phyloP scores from a whole-genome alignment of 1,284 basidiomycete genomes.

The Leccinum fuscescens region DNA sequence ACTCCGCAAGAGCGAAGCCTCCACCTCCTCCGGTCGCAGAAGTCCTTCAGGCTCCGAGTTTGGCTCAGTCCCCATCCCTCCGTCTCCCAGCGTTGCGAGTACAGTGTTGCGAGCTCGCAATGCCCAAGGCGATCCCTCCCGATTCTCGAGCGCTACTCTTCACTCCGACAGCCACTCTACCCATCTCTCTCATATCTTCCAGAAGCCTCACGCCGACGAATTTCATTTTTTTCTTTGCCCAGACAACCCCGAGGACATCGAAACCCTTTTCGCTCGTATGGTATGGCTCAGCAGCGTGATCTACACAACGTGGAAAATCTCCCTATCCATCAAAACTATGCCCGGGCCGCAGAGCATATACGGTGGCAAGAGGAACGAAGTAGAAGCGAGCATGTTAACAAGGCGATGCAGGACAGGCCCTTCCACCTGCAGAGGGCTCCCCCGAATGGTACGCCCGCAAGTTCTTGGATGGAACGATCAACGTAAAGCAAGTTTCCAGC shows the following conservation, averaged over 20 bases:
- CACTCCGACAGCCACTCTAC: slow-evolving; percentile 53
- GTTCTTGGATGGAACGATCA: slow-evolving; percentile 86
- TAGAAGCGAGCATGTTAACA: slow-evolving; percentile 58
- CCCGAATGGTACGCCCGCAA: slow-evolving; percentile 90
- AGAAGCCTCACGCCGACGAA: slow-evolving; percentile 53
- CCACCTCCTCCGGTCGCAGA: slow-evolving; percentile 42
- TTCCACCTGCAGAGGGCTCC: slow-evolving; percentile 56
- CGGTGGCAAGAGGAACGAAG: slow-evolving; percentile 73
- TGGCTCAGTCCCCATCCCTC: slow-evolving; percentile 40
- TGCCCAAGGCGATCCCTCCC: slow-evolving; percentile 54
- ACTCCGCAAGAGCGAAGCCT: slow-evolving; percentile 55
- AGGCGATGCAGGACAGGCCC: slow-evolving; percentile 52
- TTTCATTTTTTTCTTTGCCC: slow-evolving; percentile 72
- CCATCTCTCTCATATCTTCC: slow-evolving; percentile 55
- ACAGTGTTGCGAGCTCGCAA: slow-evolving; percentile 49
- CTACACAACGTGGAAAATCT: slow-evolving; percentile 60
- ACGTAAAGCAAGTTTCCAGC: slow-evolving; percentile 74
- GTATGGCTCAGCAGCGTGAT: slow-evolving; percentile 56
- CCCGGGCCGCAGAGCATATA: slow-evolving; percentile 64
- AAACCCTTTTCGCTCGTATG: slow-evolving; percentile 75
- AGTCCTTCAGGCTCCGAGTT: slow-evolving; percentile 49
- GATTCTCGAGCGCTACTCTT: slow-evolving; percentile 55
- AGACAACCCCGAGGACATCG: slow-evolving; percentile 69
- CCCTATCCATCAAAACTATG: slow-evolving; percentile 82
- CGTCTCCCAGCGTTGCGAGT: slow-evolving; percentile 35